Conservation (phyloP, 768 basidiomycete genomes). For the Leccinum disarticulatum region DNA sequence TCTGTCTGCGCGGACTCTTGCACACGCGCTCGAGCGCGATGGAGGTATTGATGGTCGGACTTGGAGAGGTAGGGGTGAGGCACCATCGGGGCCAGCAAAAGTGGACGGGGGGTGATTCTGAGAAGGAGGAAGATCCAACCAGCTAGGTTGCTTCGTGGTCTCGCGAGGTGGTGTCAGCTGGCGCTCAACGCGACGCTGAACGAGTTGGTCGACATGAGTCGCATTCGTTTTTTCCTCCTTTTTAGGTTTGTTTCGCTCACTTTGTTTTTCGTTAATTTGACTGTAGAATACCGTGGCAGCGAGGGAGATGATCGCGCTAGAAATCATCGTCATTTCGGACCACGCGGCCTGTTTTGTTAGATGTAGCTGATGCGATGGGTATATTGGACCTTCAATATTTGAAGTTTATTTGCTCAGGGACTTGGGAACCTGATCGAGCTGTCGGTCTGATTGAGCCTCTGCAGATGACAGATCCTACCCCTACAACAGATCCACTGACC, state of each 20-base stretch:
- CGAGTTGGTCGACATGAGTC: conserved; percentile 83
- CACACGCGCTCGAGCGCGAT: no score
- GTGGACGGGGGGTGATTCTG: no score
- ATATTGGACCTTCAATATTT: no score
- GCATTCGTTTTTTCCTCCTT: background rate
- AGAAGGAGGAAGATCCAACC: no score
- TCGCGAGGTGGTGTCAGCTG: conserved; percentile 53
- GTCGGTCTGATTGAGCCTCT: no score
- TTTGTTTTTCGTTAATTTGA: background rate
- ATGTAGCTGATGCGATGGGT: background rate
- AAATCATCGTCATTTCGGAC: conserved; percentile 69
- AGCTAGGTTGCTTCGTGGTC: no score
- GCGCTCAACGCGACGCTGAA: conserved; percentile 74
- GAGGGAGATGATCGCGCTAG: conserved; percentile 64
- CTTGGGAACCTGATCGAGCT: no score
- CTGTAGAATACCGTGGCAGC: conserved; percentile 57
- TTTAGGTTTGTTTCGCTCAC: conserved; percentile 3
- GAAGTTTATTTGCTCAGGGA: background rate
- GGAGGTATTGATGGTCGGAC: conserved; percentile 58
- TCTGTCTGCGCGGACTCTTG: no score
- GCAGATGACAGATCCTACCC: no score
- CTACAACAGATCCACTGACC: no score
- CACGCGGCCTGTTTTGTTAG: conserved; percentile 54
- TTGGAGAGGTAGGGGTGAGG: no score
- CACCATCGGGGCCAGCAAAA: no score